phyloP scores from a whole-genome alignment of 2,329 filamentous ascomycete genomes.

The Arthrocladium fulminans region DNA sequence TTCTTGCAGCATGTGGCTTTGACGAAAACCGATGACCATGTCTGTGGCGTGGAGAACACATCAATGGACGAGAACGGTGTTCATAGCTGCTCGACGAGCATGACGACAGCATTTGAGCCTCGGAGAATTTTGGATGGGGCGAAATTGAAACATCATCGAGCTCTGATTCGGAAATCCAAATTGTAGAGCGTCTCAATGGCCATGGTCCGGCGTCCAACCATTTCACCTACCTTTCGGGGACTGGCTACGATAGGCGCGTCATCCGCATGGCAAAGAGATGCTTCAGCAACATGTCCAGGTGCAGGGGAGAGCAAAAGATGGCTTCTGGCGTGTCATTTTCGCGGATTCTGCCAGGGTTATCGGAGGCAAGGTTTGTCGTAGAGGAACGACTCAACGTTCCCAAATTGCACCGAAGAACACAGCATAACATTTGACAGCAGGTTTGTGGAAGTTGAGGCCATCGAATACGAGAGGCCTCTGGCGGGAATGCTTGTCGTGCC shows the following conservation, averaged over 20 bases:
- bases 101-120: neutral
- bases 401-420: neutral
- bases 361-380: neutral
- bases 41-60: neutral
- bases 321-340: conserved; percentile 4
- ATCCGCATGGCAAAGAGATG: neutral
- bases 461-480: neutral
- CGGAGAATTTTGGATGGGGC: neutral
- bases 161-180: conserved; percentile 3
- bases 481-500: neutral
- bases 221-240: neutral
- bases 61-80: neutral
- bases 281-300: neutral
- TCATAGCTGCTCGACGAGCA: neutral
- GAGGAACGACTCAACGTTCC: neutral
- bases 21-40: neutral
- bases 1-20: neutral
- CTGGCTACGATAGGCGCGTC: neutral
- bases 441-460: neutral
- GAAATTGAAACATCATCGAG: neutral
- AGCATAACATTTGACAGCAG: conserved; percentile 1
- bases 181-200: neutral
- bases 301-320: neutral
- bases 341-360: neutral
- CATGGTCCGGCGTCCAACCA: neutral